Base-by-base conservation (phyloP, 352 stramenopile species). In the Globisporangium acanthophoron region DNA sequence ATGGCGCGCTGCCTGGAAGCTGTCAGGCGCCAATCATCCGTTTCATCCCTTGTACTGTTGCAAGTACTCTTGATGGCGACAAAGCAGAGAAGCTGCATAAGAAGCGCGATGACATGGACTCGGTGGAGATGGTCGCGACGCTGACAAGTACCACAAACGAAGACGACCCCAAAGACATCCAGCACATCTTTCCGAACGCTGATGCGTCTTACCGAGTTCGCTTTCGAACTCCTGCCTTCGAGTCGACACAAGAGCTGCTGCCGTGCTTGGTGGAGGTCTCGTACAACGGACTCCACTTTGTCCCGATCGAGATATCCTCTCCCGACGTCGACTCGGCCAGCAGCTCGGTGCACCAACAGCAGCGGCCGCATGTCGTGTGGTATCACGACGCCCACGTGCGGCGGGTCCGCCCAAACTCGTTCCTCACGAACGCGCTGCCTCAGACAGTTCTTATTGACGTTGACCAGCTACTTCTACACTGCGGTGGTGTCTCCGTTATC, bases 261-360 rank as follows among this genome's bases (percentile, higher is more conserved):
- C 64, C 65, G 1, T 88, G 70, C 41, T 49, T 40, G 15, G 54
- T 88, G 11, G 70, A 87, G n/a, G 69, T 87, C 4, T 88, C 76
- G 46, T 85, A 80, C 56, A 84, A 88, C 33, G 76, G 75, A 8
- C 45, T 72, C 7, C 61, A 74, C 21, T 90, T 87, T 59, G 53
- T 61, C 1, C 67, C 66, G 1, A 59, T 90, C 1, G 56, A 41
- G 33, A 63, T 81, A 9, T 43, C 49, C 21, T 40, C 61, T 20
- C 21, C 41, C 8, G 24, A 43, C 33, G 50, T n/a, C 8, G 50
- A 58, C 35, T 13, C 15, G 29, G 6, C 45, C 20, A 37, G 29
- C 15, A 21, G 47, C 11, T 24, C 6, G 45, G 6, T 7, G 16
- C 52, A 15, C 3, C 37, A 18, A 7, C 39, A 27, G 16, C 62